phyloP scores from a whole-genome alignment of 2,329 filamentous ascomycete genomes.

The Colletotrichum cuscutae region DNA sequence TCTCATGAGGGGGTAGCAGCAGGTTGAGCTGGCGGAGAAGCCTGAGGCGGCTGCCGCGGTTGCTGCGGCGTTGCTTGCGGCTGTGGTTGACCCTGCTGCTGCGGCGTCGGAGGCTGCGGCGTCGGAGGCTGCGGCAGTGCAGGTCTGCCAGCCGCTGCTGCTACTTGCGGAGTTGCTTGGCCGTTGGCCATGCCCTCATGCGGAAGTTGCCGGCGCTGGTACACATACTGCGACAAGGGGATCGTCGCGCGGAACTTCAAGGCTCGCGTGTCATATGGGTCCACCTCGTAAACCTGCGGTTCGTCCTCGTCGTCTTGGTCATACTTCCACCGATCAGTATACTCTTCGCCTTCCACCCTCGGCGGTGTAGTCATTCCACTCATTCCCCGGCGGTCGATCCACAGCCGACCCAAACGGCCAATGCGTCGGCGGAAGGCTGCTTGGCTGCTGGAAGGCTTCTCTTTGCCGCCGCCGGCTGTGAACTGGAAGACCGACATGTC shows the following conservation, averaged over 20 bases:
- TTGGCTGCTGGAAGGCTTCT: conserved; percentile 51
- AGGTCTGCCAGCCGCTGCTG: conserved; percentile 30
- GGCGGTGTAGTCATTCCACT: conserved; percentile 69
- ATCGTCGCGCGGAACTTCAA: conserved; percentile 71
- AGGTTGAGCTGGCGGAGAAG: conserved; percentile 20
- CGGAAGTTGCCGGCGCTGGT: conserved; percentile 49
- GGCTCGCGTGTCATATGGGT: conserved; percentile 72
- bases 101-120: conserved; percentile 37
- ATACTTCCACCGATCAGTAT: conserved; percentile 83
- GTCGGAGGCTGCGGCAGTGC: conserved; percentile 37
- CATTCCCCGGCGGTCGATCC: conserved; percentile 86
- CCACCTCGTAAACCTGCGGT: conserved; percentile 77
- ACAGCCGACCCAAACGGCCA: conserved; percentile 84
- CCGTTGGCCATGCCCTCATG: conserved; percentile 38
- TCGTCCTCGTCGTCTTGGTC: conserved; percentile 89
- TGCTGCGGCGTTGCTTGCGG: conserved; percentile 36
- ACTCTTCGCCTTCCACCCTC: conserved; percentile 55
- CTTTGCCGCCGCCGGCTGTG: conserved; percentile 52
- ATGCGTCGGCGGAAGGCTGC: conserved; percentile 85
- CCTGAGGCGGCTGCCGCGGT: conserved; percentile 33
- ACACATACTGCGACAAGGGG: conserved; percentile 57
- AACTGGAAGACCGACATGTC: conserved; percentile 56
- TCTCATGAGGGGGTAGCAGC: conserved; percentile 16
- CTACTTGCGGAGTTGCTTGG: conserved; percentile 14
- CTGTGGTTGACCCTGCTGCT: conserved; percentile 36